Conservation (phyloP, 2,329 filamentous ascomycete species). For the Talaromyces piceae region DNA sequence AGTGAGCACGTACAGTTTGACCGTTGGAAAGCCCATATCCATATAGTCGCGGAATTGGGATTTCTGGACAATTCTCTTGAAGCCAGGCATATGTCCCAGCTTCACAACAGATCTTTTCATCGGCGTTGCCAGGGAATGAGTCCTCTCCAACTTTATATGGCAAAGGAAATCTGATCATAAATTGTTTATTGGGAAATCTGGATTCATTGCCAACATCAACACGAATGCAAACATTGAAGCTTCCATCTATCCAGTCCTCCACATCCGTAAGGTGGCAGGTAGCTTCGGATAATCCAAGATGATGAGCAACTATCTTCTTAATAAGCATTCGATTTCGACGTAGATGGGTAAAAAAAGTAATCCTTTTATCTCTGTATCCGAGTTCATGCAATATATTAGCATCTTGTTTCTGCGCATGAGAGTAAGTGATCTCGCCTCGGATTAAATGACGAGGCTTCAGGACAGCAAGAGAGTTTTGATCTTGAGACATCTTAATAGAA, state of each 20-base stretch:
- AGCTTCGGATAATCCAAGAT: too few species aligned
- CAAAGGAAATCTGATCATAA: conserved; percentile 15
- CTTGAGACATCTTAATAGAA: too few species aligned
- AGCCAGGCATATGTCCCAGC: conserved; percentile 23
- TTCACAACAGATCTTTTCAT: conserved; percentile 24
- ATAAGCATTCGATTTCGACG: too few species aligned
- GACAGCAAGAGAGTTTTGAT: too few species aligned
- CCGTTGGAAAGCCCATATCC: conserved; percentile 21
- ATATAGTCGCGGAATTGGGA: conserved; percentile 20
- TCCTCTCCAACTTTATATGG: conserved; percentile 20
- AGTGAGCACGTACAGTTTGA: conserved; percentile 14
- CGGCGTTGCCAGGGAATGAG: conserved; percentile 18
- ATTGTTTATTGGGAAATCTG: too few species aligned
- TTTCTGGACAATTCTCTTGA: conserved; percentile 18
- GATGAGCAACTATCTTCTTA: too few species aligned
- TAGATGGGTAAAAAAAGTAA: conserved; percentile 9
- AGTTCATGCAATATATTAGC: conserved; percentile 19
- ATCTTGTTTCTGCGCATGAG: conserved; percentile 15
- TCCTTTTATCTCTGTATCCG: conserved; percentile 14
- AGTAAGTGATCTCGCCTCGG: conserved; percentile 17
- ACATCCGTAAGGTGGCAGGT: not conserved
- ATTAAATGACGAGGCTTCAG: conserved; percentile 18
- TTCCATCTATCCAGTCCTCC: conserved; percentile 18
- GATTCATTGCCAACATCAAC: conserved; percentile 10
- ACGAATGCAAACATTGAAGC: conserved; percentile 23